Evolutionary conservation across 2,329 filamentous ascomycete species (phyloP).

Genomic region (Fusarium sp.): DNA sequence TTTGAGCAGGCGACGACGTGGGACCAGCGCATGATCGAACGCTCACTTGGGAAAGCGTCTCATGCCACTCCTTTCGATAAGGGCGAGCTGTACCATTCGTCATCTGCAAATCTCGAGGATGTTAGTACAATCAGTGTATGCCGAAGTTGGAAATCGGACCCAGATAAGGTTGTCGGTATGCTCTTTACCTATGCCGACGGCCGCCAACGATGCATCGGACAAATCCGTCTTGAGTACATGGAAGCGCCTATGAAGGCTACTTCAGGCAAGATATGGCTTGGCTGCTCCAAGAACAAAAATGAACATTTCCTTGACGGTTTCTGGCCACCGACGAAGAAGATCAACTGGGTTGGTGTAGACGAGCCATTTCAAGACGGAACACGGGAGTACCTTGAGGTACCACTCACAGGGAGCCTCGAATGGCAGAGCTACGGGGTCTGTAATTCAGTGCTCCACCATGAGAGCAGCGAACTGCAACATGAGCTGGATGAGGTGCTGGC

Average conservation of each 20-base stretch:
- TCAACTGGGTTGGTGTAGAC: background rate
- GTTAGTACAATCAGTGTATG: background rate
- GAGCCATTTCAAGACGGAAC: fast-evolving
- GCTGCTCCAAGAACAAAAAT: fast-evolving
- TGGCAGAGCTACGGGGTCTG: background rate
- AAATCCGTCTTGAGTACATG: background rate
- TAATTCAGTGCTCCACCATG: background rate
- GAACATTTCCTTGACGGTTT: fast-evolving
- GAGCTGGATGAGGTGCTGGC: background rate
- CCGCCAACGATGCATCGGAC: background rate
- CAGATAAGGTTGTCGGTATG: fast-evolving
- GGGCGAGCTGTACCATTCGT: fast-evolving
- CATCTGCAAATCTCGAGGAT: background rate
- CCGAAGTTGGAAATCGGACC: fast-evolving
- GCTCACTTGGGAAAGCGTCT: too few species aligned
- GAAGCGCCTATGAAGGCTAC: fast-evolving
- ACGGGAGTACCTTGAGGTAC: background rate
- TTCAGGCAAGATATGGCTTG: background rate
- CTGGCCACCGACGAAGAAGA: background rate
- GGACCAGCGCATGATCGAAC: fast-evolving
- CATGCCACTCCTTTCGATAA: fast-evolving
- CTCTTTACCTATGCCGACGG: background rate
- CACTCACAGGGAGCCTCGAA: background rate
- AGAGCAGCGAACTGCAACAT: background rate
- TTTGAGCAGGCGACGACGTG: background rate